These are phyloP conservation scores for Misopates orontium DNA, from an alignment of 257 asterid species.

Conservation along the genomic window DNA sequence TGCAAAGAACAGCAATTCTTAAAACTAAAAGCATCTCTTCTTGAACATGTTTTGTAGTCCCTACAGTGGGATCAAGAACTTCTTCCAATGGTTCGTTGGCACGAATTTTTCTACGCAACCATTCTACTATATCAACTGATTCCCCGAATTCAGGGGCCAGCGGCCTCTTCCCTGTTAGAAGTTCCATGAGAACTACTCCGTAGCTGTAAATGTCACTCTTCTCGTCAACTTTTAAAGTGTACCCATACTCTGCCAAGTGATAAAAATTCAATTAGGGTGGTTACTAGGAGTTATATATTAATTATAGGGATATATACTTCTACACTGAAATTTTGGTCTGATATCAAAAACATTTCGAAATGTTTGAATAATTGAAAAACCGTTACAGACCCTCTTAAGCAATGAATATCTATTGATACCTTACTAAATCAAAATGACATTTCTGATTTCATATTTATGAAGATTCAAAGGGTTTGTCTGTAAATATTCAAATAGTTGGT, in stretches of 20 bases:
- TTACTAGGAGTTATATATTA: not conserved
- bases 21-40: conserved; percentile 61
- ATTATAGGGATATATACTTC: too few species aligned
- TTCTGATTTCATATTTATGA: too few species aligned
- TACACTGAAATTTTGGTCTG: too few species aligned
- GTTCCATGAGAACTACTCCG: conserved; percentile 62
- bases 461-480: too few species aligned
- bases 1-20: conserved; percentile 51
- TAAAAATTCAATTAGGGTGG: not conserved
- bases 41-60: conserved; percentile 42
- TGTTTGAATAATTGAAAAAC: too few species aligned
- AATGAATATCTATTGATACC: too few species aligned
- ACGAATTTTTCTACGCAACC: conserved; percentile 42
- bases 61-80: conserved; percentile 41
- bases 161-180: conserved; percentile 54
- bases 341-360: too few species aligned
- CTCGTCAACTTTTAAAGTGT: conserved; percentile 58
- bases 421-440: too few species aligned
- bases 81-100: conserved; percentile 34
- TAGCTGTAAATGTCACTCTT: conserved; percentile 60
- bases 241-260: conserved; percentile 49
- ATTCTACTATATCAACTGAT: conserved; percentile 42
- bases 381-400: too few species aligned
- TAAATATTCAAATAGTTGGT: too few species aligned
- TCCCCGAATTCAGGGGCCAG: conserved; percentile 58